phyloP scores from a whole-genome alignment of 208 protist genomes.

The Herpetomonas tarakana region DNA sequence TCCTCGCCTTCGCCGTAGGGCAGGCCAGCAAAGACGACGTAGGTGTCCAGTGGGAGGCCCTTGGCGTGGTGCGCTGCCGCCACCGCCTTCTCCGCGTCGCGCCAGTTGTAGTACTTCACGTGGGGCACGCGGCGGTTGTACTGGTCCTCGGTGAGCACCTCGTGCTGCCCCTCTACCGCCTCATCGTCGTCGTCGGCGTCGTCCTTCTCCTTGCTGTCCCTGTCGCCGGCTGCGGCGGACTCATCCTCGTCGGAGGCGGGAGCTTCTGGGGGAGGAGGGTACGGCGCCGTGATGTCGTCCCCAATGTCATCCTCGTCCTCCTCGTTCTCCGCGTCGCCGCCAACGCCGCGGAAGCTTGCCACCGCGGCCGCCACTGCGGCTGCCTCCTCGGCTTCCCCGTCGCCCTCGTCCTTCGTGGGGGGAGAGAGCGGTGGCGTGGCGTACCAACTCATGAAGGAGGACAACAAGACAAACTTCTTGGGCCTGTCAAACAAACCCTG shows the following conservation, averaged over 20 bases:
- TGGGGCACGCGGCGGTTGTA: slow-evolving; percentile 93
- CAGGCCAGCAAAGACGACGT: slow-evolving; percentile 87
- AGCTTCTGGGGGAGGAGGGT: slow-evolving; percentile 30
- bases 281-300: slow-evolving; percentile 30
- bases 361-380: slow-evolving; percentile 9
- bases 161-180: slow-evolving; percentile 15
- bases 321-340: slow-evolving; percentile 19
- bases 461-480: slow-evolving; percentile 88
- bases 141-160: slow-evolving; percentile 92
- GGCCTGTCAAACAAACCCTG: slow-evolving; percentile 49
- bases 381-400: slow-evolving; percentile 10
- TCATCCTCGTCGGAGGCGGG: slow-evolving; percentile 9
- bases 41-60: slow-evolving; percentile 80
- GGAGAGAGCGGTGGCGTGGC: slow-evolving; percentile 63
- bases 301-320: slow-evolving; percentile 13
- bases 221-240: slow-evolving; percentile 12
- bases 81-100: slow-evolving; percentile 91
- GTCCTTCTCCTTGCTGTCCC: slow-evolving; percentile 5
- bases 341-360: neutral
- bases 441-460: slow-evolving; percentile 89
- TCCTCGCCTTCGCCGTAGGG: slow-evolving; percentile 91
- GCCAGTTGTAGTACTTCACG: slow-evolving; percentile 87
- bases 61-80: slow-evolving; percentile 74
- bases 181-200: slow-evolving; percentile 17
- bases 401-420: slow-evolving; percentile 20